A percentile compares a stretch with the other conserved stretches of the same genome.
phyloP scores from a whole-genome alignment of 441 rosid genomes.

The Syzygium malaccense region DNA sequence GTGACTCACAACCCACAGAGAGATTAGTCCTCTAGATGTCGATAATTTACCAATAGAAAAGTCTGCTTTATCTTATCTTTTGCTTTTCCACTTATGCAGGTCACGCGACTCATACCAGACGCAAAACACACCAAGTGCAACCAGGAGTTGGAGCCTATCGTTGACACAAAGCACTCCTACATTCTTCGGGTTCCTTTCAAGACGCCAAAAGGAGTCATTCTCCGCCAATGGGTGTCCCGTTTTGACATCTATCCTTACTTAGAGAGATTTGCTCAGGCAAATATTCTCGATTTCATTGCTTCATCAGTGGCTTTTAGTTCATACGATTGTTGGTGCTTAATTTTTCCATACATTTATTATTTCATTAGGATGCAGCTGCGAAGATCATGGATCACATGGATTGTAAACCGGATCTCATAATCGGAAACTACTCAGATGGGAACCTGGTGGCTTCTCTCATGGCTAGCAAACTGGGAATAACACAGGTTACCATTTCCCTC shows the following conservation, averaged over 20 bases:
- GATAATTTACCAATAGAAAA: not conserved
- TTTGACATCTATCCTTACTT: constrained; percentile 88
- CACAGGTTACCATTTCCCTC: constrained; percentile 39
- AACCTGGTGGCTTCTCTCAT: constrained; percentile 86
- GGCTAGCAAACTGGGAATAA: constrained; percentile 69
- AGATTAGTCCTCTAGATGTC: not conserved
- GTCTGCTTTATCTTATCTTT: not conserved
- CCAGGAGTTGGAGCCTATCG: constrained; percentile 70
- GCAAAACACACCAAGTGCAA: constrained; percentile 79
- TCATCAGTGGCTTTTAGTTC: not conserved
- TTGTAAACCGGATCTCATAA: constrained; percentile 83
- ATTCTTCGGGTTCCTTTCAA: constrained; percentile 83
- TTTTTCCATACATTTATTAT: not conserved
- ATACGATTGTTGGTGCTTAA: not conserved
- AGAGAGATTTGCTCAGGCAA: constrained; percentile 66
- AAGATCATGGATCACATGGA: constrained; percentile 57
- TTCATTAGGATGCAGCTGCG: constrained; percentile 52
- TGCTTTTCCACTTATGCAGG: constrained; percentile 16
- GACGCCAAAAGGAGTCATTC: constrained; percentile 46
- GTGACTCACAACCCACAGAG: not conserved
- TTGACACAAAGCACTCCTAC: constrained; percentile 64
- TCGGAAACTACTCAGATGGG: constrained; percentile 93
- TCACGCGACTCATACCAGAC: constrained; percentile 77
- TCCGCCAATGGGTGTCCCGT: constrained; percentile 82
- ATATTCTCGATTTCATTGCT: not conserved